Conservation (phyloP, 805 yeast species). For the Yarrowia sp. region DNA sequence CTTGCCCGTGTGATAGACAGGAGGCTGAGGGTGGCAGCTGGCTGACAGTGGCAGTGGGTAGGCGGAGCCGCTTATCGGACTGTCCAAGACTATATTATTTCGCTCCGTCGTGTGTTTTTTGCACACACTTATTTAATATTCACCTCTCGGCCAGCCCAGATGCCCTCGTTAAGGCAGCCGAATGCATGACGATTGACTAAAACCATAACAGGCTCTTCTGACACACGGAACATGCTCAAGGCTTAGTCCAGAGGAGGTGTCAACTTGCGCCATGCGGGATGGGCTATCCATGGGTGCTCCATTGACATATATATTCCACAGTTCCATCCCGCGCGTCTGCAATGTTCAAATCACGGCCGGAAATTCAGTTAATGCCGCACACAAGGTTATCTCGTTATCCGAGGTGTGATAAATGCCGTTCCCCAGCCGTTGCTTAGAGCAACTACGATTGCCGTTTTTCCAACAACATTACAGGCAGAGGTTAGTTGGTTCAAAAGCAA, state of each 20-base stretch:
- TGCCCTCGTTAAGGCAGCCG: slow-evolving; percentile 20
- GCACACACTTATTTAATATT: not conserved
- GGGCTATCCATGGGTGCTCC: too few relatives aligned
- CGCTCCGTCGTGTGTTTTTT: too few relatives aligned
- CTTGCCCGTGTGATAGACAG: slow-evolving; percentile 13
- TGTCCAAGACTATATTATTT: too few relatives aligned
- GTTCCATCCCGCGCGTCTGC: too few relatives aligned
- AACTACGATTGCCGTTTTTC: too few relatives aligned
- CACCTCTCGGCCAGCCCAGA: not conserved
- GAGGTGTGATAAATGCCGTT: not conserved
- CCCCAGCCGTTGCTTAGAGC: not conserved
- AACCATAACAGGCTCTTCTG: slow-evolving; percentile 4
- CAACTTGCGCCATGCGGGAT: too few relatives aligned
- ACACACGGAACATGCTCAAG: too few relatives aligned
- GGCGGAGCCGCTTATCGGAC: too few relatives aligned
- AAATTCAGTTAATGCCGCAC: slow-evolving; percentile 20
- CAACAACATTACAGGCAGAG: too few relatives aligned
- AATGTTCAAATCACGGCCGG: not conserved
- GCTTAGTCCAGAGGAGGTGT: too few relatives aligned
- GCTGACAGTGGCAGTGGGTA: not conserved
- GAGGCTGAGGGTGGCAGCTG: slow-evolving; percentile 2
- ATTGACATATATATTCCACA: not conserved
- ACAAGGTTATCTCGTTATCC: slow-evolving; percentile 15
- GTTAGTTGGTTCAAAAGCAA: not conserved
- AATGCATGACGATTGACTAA: slow-evolving; percentile 13